Percentiles rank a stretch among this genome's conserved stretches.
Evolutionary conservation across 2,329 filamentous ascomycete species (phyloP).

Genomic region (Aspergillus jensenii): DNA sequence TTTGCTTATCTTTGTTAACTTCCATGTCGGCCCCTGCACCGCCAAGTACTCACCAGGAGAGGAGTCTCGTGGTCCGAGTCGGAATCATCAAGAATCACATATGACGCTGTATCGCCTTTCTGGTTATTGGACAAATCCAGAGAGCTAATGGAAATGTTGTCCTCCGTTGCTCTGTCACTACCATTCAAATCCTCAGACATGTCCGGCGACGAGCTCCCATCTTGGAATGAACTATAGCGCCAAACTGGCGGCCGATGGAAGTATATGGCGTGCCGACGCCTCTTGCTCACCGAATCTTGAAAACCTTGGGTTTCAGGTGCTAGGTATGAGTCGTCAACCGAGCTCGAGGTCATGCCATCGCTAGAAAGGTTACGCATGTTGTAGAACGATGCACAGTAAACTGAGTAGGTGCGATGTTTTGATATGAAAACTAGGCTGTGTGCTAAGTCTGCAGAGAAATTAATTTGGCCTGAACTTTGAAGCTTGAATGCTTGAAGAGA

Average conservation of each 20-base stretch:
- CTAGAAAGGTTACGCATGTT: constrained; percentile 4
- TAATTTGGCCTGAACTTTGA: background rate
- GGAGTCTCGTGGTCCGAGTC: constrained; percentile 12
- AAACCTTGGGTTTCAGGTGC: constrained; percentile 8
- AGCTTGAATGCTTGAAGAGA: background rate
- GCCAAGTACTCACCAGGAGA: constrained; percentile 12
- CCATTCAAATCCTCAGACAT: background rate
- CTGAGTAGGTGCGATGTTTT: background rate
- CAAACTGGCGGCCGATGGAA: constrained; percentile 32
- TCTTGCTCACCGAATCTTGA: constrained; percentile 23
- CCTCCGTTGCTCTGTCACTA: background rate
- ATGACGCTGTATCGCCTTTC: background rate
- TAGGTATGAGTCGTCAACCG: background rate
- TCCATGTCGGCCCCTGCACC: background rate
- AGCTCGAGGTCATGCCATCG: background rate
- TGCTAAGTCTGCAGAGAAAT: background rate
- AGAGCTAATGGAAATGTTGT: background rate
- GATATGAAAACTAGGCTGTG: constrained; percentile 2
- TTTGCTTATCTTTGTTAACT: background rate
- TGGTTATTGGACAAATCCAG: background rate
- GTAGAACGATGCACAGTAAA: background rate
- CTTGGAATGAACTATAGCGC: constrained; percentile 15
- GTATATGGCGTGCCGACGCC: constrained; percentile 33
- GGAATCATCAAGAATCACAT: background rate
- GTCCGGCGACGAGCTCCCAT: constrained; percentile 1